These are phyloP conservation scores for Primulina huaijiensis DNA, from an alignment of 257 asterid genomes.

Conservation along the genomic window DNA sequence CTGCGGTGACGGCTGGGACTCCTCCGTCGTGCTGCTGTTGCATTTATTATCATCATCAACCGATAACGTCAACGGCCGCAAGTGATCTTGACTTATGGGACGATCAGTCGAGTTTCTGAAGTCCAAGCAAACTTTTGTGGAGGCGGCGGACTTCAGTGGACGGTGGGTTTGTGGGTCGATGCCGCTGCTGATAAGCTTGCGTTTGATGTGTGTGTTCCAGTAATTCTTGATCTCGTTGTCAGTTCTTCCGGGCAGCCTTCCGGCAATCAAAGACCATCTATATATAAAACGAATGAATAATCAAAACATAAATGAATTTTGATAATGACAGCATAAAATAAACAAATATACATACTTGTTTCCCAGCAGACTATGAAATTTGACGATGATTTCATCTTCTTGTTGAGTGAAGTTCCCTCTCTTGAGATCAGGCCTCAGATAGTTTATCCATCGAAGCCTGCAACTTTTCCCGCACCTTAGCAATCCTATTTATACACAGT, in stretches of 20 bases:
- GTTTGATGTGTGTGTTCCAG: conserved; percentile 64
- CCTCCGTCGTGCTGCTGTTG: conserved; percentile 49
- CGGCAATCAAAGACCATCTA: conserved; percentile 69
- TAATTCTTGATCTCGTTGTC: conserved; percentile 65
- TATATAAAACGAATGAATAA: neutral
- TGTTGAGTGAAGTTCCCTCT: conserved; percentile 55
- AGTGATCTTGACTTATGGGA: neutral
- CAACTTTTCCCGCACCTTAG: conserved; percentile 60
- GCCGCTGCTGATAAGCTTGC: conserved; percentile 52
- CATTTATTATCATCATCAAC: conserved; percentile 39
- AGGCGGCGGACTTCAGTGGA: conserved; percentile 23
- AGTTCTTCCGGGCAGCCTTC: conserved; percentile 57
- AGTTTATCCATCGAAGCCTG: conserved; percentile 63
- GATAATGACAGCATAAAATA: no score
- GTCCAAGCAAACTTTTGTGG: conserved; percentile 29
- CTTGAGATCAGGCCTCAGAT: conserved; percentile 55
- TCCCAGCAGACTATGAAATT: conserved; percentile 53
- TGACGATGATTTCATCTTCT: conserved; percentile 59
- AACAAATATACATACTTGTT: conserved; percentile 35
- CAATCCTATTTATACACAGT: conserved; percentile 34
- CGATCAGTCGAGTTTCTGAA: conserved; percentile 14
- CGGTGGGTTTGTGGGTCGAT: conserved; percentile 65
- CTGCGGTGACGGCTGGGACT: conserved; percentile 9
- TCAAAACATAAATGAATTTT: no score
- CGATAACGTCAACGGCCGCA: neutral